Base-by-base conservation (phyloP, 169 alveolate species). In the Plasmodium gallinaceum region DNA sequence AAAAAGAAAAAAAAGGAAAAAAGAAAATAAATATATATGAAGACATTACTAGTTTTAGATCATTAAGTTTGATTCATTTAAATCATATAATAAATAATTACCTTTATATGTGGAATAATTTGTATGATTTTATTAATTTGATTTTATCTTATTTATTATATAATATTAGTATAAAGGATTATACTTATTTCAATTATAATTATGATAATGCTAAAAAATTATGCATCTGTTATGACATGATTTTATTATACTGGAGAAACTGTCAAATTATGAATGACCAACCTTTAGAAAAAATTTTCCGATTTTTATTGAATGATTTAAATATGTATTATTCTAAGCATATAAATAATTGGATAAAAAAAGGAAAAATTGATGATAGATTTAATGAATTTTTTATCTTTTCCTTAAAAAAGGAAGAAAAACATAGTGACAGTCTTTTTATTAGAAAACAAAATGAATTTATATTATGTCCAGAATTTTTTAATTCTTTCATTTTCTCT, bases 121-220 rank as follows among this genome's bases (percentile, higher is more conserved):
- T 86, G 43, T 86, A 86, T 42, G 87, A 60, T 22, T 86, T 70
- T 32, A 22, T 86, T 5, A 52, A 86, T 68, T 43, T 37, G 39
- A 58, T 86, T 22, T 86, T 86, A 39, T 86, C 92, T 14, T 86
- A 86, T 74, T 65, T 72, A 26, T 64, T 86, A 26, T 71, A 86
- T 54, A 72, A 72, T 54, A 70, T 62, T 52, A 70, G 51, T 65
- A 58, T 66, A 22, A 42, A 52, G 24, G 92, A 70, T n/a, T 86
- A 86, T 51, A 24, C 24, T 12, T 65, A 86, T 86, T 85, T 85
- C 57, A 60, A 71, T 66, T 24, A 26, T 22, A 62, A 45, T 18
- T 86, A 70, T 70, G 92, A 86, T 24, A 86, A 86, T 51, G 87
- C 92, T n/a, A 86, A 86, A 70, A 86, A 71, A 39, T 86, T 86